Evolutionary conservation across 75 land plant genomes (phyloP), one percentile per base, ranked within the genome.

Genomic region (Ceratopteris richardii): DNA sequence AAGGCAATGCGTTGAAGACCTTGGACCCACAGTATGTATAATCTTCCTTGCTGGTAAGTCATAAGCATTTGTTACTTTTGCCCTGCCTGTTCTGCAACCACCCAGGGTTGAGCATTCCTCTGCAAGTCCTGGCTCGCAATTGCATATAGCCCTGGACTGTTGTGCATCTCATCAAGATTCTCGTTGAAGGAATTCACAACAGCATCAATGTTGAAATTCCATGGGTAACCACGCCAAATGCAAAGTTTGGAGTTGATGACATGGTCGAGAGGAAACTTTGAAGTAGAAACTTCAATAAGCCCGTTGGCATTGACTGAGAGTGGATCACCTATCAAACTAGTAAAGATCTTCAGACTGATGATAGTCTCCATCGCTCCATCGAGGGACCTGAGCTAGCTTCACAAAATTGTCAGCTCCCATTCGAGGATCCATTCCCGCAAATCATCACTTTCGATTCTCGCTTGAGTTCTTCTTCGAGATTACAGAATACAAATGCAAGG

Each of bases 21-120:
- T 88, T 26, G 98, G 98, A 22, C 98, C 98, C 58, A 94, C 98
- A 30, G 98, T 94, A 63, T 94, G 98, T 40, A 94, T 89, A 30
- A 94, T 80, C 56, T 79, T 89, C 98, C 98, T 81, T 39, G 98
- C 98, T 51, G 98, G 98, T 61, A 94, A 83, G 62, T 94, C 98
- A 76, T 89, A 83, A 19, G 85, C 98, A 71, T 77, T 89, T 36
- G 90, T 89, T 30, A 94, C 82, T 79, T 94, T 94, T 29, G 98
- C 98, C 80, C 86, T 74, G 40, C 98, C 98, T 54, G 98, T 86
- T 61, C 98, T 54, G 58, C 98, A 94, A 16, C 98, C 98, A 58
- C 96, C 98, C 85, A 93, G 50, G 52, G 84, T 74, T 44, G 87
- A 80, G 67, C 98, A 93, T 69, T 93, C 96, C 61, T 93, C 98